Conservation (phyloP, 208 protist species). For the Leishmania mexicana region DNA sequence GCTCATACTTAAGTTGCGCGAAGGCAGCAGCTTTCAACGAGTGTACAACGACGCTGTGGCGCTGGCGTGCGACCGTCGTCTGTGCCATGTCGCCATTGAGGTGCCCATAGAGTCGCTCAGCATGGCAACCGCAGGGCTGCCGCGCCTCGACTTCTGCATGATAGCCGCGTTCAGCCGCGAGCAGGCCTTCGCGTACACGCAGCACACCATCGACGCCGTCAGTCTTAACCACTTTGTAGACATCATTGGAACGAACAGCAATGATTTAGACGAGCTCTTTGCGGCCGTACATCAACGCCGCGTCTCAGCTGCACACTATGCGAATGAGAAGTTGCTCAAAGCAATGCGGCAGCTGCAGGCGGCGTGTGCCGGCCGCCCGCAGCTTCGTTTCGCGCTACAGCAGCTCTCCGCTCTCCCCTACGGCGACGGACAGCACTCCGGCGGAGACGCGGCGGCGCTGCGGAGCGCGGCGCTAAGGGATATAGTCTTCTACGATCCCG, state of each 20-base stretch:
- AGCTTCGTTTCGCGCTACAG: constrained; percentile 44
- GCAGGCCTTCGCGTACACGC: constrained; percentile 67
- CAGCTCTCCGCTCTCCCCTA: constrained; percentile 55
- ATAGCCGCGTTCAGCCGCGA: constrained; percentile 53
- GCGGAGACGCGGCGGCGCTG: constrained; percentile 41
- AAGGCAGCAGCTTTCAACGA: constrained; percentile 44
- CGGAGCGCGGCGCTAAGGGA: constrained; percentile 54
- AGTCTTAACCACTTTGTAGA: constrained; percentile 67
- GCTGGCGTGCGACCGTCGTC: constrained; percentile 63
- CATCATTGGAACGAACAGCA: constrained; percentile 67
- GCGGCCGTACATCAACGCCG: constrained; percentile 58
- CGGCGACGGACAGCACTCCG: constrained; percentile 47
- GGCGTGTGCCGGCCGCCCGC: constrained; percentile 48
- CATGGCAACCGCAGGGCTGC: constrained; percentile 49
- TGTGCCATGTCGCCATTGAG: constrained; percentile 74
- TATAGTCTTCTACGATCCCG: constrained; percentile 82
- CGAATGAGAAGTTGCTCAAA: constrained; percentile 68
- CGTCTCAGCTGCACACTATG: constrained; percentile 50
- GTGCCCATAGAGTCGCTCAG: constrained; percentile 67
- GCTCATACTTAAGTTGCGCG: constrained; percentile 71
- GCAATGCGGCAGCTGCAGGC: constrained; percentile 71
- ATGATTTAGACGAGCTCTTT: constrained; percentile 76
- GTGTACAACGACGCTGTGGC: constrained; percentile 75
- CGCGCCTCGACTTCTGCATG: constrained; percentile 64
- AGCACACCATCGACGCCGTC: constrained; percentile 63